phyloP scores from a whole-genome alignment of 2,329 filamentous ascomycete genomes.

The Xylaria sp. region DNA sequence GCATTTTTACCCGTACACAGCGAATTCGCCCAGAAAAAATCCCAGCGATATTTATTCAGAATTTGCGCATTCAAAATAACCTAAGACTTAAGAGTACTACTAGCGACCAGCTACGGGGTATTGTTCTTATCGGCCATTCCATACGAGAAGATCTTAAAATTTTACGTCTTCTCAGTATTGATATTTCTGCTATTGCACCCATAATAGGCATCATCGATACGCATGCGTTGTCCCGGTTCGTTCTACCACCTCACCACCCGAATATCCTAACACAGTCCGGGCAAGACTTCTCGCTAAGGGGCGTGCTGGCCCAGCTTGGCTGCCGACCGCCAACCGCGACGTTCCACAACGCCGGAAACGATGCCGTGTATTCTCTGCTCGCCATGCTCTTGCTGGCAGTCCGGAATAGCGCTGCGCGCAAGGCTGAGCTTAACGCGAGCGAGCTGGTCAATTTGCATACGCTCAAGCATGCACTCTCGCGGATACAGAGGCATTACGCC shows the following conservation, averaged over 20 bases:
- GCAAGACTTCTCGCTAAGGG: constrained; percentile 7
- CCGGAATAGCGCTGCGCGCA: not conserved
- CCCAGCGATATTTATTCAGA: constrained; percentile 3
- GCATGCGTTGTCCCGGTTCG: constrained; percentile 8
- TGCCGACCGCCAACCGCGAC: not conserved
- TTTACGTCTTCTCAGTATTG: constrained; percentile 8
- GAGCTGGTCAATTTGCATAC: constrained; percentile 2
- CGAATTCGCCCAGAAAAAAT: not conserved
- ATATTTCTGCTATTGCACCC: constrained; percentile 15
- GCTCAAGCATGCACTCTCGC: not conserved
- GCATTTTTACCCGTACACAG: constrained; percentile 12
- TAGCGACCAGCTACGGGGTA: constrained; percentile 1
- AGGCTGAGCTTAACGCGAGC: constrained; percentile 8
- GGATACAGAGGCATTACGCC: constrained; percentile 2
- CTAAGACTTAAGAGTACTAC: not conserved
- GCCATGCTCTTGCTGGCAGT: constrained; percentile 12
- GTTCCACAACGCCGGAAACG: constrained; percentile 18
- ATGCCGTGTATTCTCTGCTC: constrained; percentile 9
- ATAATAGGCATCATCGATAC: constrained; percentile 13
- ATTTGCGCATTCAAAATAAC: constrained; percentile 12
- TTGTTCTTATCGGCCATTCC: constrained; percentile 14
- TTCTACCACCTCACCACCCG: constrained; percentile 13
- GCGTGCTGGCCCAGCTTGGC: constrained; percentile 12
- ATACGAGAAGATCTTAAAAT: constrained; percentile 15
- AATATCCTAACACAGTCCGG: not conserved